A percentile compares a stretch with the other conserved stretches of the same genome.
Conservation (phyloP, 768 basidiomycete species). For the Rickenella mellea region DNA sequence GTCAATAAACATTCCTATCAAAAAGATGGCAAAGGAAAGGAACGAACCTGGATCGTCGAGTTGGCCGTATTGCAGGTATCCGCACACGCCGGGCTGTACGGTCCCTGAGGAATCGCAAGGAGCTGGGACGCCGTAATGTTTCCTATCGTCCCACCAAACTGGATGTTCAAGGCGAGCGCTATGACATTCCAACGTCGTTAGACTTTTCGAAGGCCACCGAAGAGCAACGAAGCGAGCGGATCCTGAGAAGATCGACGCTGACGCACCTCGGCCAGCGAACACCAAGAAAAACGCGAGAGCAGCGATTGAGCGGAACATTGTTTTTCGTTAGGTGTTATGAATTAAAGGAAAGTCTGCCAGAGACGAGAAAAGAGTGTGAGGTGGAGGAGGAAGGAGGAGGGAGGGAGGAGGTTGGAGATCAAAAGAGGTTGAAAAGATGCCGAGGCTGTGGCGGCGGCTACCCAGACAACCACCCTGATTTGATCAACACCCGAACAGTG, state of each 20-base stretch:
- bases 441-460: no score
- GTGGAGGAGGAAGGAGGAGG: background rate
- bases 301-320: constrained; percentile 8
- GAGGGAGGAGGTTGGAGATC: background rate
- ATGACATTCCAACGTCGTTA: background rate
- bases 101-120: constrained; percentile 26
- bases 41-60: background rate
- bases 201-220: background rate
- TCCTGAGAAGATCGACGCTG: background rate
- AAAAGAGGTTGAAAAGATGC: background rate
- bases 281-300: constrained; percentile 25
- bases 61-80: constrained; percentile 20
- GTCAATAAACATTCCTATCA: background rate
- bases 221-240: background rate
- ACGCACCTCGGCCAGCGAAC: constrained; percentile 52
- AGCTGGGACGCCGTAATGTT: constrained; percentile 34
- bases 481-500: no score
- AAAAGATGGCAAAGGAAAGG: background rate
- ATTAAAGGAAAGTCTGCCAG: constrained; percentile 1
- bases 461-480: background rate
- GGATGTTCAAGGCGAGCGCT: constrained; percentile 42
- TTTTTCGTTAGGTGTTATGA: background rate
- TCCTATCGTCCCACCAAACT: constrained; percentile 25
- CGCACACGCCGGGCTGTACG: constrained; percentile 22
- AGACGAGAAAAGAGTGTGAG: background rate